phyloP scores from a whole-genome alignment of 441 rosid genomes.

The Raphanus hybrid region DNA sequence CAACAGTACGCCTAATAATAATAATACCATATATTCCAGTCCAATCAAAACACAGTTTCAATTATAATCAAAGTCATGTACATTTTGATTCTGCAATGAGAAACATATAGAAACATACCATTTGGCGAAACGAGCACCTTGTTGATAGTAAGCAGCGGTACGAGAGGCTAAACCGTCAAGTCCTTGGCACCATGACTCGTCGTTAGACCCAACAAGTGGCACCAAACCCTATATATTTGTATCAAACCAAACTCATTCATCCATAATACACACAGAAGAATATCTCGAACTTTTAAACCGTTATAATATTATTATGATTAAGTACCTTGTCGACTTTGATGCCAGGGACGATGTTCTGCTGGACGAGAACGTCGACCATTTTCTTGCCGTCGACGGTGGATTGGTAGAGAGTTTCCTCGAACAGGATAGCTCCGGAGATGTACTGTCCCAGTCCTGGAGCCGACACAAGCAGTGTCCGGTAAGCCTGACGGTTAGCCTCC shows the following conservation, averaged over 20 bases:
- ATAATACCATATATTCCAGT: neutral
- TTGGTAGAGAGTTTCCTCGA: conserved; percentile 6
- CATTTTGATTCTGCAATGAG: neutral
- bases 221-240: neutral
- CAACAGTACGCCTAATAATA: conserved; percentile 7
- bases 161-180: conserved; percentile 5
- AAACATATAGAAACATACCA: neutral
- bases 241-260: neutral
- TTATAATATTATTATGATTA: neutral
- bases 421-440: conserved; percentile 5
- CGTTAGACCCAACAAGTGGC: conserved; percentile 9
- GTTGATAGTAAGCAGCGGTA: conserved; percentile 4
- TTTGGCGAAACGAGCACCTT: conserved; percentile 4
- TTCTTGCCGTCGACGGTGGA: conserved; percentile 3
- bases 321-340: conserved; percentile 1
- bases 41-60: neutral
- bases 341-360: conserved; percentile 9
- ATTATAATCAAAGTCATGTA: neutral
- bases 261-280: neutral
- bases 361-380: conserved; percentile 1
- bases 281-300: neutral
- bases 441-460: conserved; percentile 3
- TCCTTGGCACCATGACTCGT: conserved; percentile 7
- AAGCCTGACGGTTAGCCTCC: conserved; percentile 6
- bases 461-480: neutral